phyloP scores from a whole-genome alignment of 73 alveolate genomes.

The Durusdinium trenchii region DNA sequence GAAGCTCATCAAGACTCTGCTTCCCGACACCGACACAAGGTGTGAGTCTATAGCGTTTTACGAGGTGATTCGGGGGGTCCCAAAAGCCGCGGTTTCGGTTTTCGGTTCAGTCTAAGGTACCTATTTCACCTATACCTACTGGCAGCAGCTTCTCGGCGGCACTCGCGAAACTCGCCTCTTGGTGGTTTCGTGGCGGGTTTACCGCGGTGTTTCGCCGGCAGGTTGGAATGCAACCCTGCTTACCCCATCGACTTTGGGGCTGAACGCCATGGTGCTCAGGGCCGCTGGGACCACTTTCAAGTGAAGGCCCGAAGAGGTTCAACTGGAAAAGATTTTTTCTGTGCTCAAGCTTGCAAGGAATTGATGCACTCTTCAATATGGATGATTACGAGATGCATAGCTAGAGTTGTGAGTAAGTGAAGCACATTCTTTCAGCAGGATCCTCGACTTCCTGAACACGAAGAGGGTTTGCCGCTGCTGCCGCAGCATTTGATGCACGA shows the following conservation, averaged over 20 bases:
- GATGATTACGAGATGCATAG: not conserved
- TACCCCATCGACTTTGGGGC: conserved; percentile 84
- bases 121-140: conserved; percentile 55
- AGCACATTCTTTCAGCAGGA: not conserved
- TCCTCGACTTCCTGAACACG: conserved; percentile 76
- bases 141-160: conserved; percentile 33
- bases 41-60: no score
- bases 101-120: not conserved
- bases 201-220: not conserved
- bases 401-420: not conserved
- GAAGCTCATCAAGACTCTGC: no score
- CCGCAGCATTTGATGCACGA: conserved; percentile 62
- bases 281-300: conserved; percentile 87
- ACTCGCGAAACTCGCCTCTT: not conserved
- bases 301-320: conserved; percentile 23
- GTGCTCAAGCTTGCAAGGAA: not conserved
- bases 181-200: not conserved
- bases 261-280: not conserved
- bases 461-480: conserved; percentile 69
- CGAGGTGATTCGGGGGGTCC: no score
- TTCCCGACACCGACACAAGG: no score
- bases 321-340: not conserved
- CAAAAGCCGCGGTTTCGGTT: no score
- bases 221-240: conserved; percentile 78
- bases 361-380: not conserved